Evolutionary conservation across 2,329 filamentous ascomycete genomes (phyloP), one percentile per base, ranked within the genome.

Genomic region (Cladosporium cucumerinum): DNA sequence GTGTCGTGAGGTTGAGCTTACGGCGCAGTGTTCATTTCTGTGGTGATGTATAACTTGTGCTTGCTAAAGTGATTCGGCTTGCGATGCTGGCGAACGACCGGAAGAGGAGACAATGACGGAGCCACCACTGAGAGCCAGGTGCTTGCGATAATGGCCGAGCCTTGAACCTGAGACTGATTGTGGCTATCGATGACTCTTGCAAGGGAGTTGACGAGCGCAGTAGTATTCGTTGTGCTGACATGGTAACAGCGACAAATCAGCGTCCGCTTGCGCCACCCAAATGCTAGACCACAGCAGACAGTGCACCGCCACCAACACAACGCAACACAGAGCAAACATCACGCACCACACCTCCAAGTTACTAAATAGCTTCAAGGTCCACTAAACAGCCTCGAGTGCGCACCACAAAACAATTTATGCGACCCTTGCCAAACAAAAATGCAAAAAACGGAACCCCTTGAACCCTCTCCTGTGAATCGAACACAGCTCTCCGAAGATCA

Each of bases 391-490:
- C 16, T 39, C 18, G 5, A n/a, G n/a, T 39, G 39, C 36, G 18
- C 39, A 12, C 39, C 39, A 10, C 10, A 5, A 46, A 21, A 21
- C 8, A 46, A 46, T 46, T 46, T 21, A 21, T 4, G 39, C n/a
- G 39, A 23, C 39, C 39, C 39, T 46, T n/a, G 12, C 7, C 39
- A 12, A 23, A 12, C 39, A 21, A 49, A 34, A 49, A 36, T 25
- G 46, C 58, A 51, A 61, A 61, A 59, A 58, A 32, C 32, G 58
- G 43, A 36, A 51, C 46, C 46, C 43, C 36, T 46, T 48, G 2
- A 49, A 49, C 58, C 46, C 28, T 49, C 43, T 61, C 18, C 26
- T n/a, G 46, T 32, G 58, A 61, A 51, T 51, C 58, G 58, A 61
- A 61, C 58, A 32, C 43, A n/a, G 39, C 43, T 51, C 58, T 61